A percentile compares a stretch with the other conserved stretches of the same genome.
phyloP scores from a whole-genome alignment of 164 flowering plant species.

The Sedum album region DNA sequence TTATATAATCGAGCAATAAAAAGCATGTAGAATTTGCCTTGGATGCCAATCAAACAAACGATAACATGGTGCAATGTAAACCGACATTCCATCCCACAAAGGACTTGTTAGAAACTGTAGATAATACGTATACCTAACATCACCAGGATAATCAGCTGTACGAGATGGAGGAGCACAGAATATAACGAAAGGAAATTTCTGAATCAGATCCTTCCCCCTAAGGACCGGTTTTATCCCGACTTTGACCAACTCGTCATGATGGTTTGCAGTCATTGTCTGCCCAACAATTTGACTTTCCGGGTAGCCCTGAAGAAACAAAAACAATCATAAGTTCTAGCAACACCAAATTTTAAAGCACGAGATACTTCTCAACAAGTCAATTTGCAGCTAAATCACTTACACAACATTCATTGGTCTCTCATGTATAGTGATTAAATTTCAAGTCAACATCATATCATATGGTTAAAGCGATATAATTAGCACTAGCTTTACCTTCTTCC shows the following conservation, averaged over 20 bases:
- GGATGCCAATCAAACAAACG: neutral
- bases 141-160: slow-evolving; percentile 64
- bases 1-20: neutral
- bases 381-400: neutral
- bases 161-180: slow-evolving; percentile 92
- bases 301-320: slow-evolving; percentile 45
- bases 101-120: neutral
- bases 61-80: neutral
- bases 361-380: neutral
- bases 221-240: slow-evolving; percentile 64
- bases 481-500: slow-evolving; percentile 49
- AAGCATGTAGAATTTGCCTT: neutral
- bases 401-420: neutral
- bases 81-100: neutral
- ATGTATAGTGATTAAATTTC: neutral
- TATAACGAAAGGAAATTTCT: slow-evolving; percentile 61
- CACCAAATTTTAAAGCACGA: neutral
- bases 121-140: slow-evolving; percentile 59
- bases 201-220: slow-evolving; percentile 28
- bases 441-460: neutral
- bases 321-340: neutral
- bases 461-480: neutral
- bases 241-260: slow-evolving; percentile 73
- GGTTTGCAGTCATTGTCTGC: slow-evolving; percentile 67
- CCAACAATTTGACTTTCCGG: slow-evolving; percentile 75